Base-by-base conservation (phyloP, 495 filamentous ascomycete species). In the Astrothelium subdiscretum region DNA sequence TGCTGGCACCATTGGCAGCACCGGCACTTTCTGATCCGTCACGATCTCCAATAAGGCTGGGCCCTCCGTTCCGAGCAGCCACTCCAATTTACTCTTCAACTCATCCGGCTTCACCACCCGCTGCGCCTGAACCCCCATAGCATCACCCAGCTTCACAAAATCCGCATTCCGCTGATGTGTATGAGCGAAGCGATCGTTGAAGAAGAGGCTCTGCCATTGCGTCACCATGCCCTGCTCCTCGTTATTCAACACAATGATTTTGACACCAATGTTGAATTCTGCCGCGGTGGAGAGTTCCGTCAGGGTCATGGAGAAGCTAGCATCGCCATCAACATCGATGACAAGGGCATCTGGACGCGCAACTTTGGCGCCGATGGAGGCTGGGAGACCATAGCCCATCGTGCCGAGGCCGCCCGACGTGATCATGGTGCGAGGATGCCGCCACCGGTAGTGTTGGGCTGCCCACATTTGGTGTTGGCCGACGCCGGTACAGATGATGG, bases 391-490 rank as follows among this genome's bases (percentile, higher is more conserved):
- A 75, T 80, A 97, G 57, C 92, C 92, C 92, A 97, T 97, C 12
- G 92, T 97, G 57, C 92, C 92, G 13, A 95, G 81, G 64, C 91
- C 90, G 69, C 91, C 91, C 12, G 90, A 96, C 15, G 91, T 92
- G 73, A 95, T 85, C 85, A 95, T 88, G 59, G 89, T 87, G 42
- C 92, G 84, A 26, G 91, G 90, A 66, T 90, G 74, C 40, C 87
- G 80, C 91, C 92, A 97, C 60, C 90, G 85, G 79, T 88, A 97
- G 74, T 96, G 90, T 75, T 97, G 91, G 10, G 91, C 91, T 8
- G 88, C 78, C 92, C 92, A 96, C 92, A 97, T 97, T 76, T 96
- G 92, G 72, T 97, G 92, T 72, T 96, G 91, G 35, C 92, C 92
- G 32, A 96, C 92, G 67, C 92, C 92, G 1, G 91, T 97, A 4